Base-by-base conservation (phyloP, 2,329 filamentous ascomycete species). In the Nemania sp. region DNA sequence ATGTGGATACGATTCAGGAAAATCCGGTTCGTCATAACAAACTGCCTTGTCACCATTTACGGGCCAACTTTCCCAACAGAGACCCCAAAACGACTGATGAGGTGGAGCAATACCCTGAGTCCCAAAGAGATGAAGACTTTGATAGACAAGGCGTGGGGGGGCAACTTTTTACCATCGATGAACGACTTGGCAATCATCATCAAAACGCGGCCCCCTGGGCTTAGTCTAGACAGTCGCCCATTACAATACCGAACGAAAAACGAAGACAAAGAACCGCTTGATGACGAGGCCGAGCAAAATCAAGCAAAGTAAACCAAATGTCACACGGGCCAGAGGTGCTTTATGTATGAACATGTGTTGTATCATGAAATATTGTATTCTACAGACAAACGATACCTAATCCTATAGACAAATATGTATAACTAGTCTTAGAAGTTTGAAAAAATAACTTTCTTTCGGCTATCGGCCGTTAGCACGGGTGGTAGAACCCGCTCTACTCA, bases 101-200 rank as follows among this genome's bases (percentile, higher is more conserved):
- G 73, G 61, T 65, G 66, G 7, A 64, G 32, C 1, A 79, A 79
- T 64, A 74, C 67, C 22, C 68, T 81, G 13, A 73, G 72, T 2
- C 61, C 82, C 3, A 49, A 58, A 6, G 73, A 80, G 49, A 79
- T 80, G 64, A 81, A 80, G 72, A 62, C 49, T 2, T 60, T 80
- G n/a, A 77, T 80, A 45, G 79, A 82, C 41, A 69, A 75, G 18
- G 80, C 80, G 0, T 83, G 81, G 81, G 79, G 76, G 18, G 62
- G 61, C 10, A 71, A 74, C 6, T 64, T 82, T 10, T 74, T 82
- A 5, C 78, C 79, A 5, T 60, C 75, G 0, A 22, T 79, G 7
- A 62, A 74, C 1, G 64, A 74, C 52, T 66, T 82, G 26, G 56
- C 70, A 47, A 67, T 64, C 6, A 59, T 74, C 3, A 72, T 81